Evolutionary conservation across 768 basidiomycete species (phyloP), one percentile per base, ranked within the genome.

Genomic region (Mycena belliarum): DNA sequence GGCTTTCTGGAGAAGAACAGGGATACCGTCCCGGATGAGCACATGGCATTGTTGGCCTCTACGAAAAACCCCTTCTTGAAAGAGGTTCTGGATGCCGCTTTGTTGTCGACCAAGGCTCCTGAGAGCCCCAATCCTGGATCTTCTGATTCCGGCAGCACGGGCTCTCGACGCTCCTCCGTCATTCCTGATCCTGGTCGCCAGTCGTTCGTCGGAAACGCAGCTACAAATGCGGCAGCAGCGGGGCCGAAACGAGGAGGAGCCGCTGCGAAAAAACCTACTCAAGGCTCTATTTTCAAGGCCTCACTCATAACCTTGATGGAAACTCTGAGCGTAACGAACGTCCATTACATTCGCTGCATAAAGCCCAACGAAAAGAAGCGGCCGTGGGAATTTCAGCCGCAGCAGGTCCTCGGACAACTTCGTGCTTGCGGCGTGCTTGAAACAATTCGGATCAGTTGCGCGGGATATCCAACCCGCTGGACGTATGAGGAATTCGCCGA

Each of bases 1-100:
- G 95, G 97, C 20, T 99, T 99, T 75, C 78, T 99, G 70, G 97
- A 99, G 76, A 99, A 99, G 79, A 99, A 99, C 70, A 81, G 96
- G 55, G 97, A 99, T 71, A 98, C 97, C 2, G 97, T 99, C 4
- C 97, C 97, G 2, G 97, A 99, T 65, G 97, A 99, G 68, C 97
- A 98, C 53, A 93, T 99, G 84, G 76, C 85, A 3, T 79, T 98
- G 11, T 81, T 99, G 33, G 88, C 89, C 43, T 73, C 81, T 15
- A 95, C 96, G 9, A 91, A 89, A 71, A 99, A 98, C 68, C 76
- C 86, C 12, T 98, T 99, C 81, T 76, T 99, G 52, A 93, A 90
- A 72, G 95, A 98, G 70, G 95, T 98, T 38, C 79, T 99, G 35
- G 95, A 98, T 67, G 82, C 91, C 8, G 94, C 95, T 15, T 82